Percentiles rank a stretch among this genome's conserved stretches.
Evolutionary conservation across 2,329 filamentous ascomycete species (phyloP).

Genomic region (Microsporum ferrugineum): DNA sequence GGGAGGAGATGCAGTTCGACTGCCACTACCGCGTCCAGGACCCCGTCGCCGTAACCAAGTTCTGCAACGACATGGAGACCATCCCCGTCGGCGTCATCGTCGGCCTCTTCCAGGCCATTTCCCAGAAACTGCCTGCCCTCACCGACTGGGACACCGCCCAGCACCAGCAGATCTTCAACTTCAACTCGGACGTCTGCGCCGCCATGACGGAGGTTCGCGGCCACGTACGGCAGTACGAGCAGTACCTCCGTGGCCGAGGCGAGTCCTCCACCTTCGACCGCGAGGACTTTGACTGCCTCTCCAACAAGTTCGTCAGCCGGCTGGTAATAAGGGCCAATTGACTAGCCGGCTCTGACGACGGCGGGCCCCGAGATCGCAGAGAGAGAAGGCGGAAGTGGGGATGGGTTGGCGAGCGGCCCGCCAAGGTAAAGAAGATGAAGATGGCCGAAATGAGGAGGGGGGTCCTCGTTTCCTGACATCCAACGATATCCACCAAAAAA

Average conservation of each 20-base stretch:
- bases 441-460: neutral
- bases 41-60: constrained; percentile 73
- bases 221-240: constrained; percentile 89
- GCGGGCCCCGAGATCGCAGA: neutral
- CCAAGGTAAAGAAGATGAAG: neutral
- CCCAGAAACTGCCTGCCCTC: constrained; percentile 85
- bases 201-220: constrained; percentile 91
- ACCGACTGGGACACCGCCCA: constrained; percentile 88
- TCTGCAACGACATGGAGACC: constrained; percentile 93
- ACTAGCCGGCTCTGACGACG: neutral
- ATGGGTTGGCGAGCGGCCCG: neutral
- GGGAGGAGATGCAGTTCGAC: constrained; percentile 99
- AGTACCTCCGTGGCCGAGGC: constrained; percentile 63
- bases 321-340: constrained; percentile 89
- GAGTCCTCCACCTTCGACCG: constrained; percentile 69
- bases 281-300: constrained; percentile 85
- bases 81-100: constrained; percentile 93
- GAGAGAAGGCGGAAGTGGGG: neutral
- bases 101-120: constrained; percentile 93
- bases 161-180: constrained; percentile 81
- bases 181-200: constrained; percentile 84
- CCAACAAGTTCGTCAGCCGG: constrained; percentile 94
- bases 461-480: neutral
- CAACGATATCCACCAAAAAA: no score
- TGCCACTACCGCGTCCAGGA: constrained; percentile 91